Evolutionary conservation across 1,139 yeast species (phyloP).

Genomic region (Blastobotrys proliferans): DNA sequence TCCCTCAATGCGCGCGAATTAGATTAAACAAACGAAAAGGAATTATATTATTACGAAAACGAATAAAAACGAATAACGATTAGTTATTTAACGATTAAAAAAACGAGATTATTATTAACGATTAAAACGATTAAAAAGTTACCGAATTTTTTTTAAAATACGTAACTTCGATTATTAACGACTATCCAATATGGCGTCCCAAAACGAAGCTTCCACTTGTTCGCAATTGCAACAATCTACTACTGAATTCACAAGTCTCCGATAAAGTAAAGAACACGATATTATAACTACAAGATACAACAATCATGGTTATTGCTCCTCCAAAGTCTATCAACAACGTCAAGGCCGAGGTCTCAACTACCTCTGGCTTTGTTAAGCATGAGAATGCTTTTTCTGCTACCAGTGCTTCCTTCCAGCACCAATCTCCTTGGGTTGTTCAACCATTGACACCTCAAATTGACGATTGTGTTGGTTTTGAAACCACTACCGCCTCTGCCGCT

Average conservation of each 20-base stretch:
- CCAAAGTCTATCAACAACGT: conserved; percentile 8
- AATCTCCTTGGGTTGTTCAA: conserved; percentile 9
- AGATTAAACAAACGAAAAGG: conserved; percentile 6
- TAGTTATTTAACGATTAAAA: conserved; percentile 5
- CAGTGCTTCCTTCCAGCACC: too few relatives aligned
- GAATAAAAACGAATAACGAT: conserved; percentile 2
- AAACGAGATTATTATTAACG: background rate
- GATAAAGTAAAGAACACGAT: conserved; percentile 4
- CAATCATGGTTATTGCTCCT: conserved; percentile 11
- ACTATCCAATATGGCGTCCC: conserved; percentile 12
- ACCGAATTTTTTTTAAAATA: conserved; percentile 9
- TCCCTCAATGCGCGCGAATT: conserved; percentile 3
- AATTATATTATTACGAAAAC: background rate
- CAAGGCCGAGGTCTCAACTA: conserved; percentile 1
- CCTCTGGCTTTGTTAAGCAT: background rate
- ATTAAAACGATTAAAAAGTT: conserved; percentile 7
- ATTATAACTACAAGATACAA: background rate
- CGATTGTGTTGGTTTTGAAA: background rate
- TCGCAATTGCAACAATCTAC: conserved; percentile 9
- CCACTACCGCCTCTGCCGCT: background rate
- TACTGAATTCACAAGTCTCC: conserved; percentile 2
- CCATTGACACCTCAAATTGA: conserved; percentile 12
- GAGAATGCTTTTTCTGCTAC: conserved; percentile 1
- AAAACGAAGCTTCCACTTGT: conserved; percentile 11
- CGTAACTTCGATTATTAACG: conserved; percentile 7